Percentiles rank a stretch among this genome's conserved stretches.
Evolutionary conservation across 2,329 filamentous ascomycete species (phyloP).

Genomic region (Hymenoscyphus fructigenus): DNA sequence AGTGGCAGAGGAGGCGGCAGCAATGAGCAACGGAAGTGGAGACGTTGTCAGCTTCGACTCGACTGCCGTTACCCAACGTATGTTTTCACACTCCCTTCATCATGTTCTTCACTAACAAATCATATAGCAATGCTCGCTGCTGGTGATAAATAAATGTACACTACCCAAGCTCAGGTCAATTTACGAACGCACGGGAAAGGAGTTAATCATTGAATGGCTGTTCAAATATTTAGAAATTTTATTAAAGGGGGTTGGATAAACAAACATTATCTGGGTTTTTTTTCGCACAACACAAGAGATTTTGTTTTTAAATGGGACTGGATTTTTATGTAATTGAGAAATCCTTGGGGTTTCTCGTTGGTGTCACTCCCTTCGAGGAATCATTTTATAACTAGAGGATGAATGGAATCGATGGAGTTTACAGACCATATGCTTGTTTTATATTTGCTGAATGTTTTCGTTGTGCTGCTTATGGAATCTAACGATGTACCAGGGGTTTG

Average conservation of each 20-base stretch:
- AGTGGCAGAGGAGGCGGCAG: slow-evolving; percentile 22
- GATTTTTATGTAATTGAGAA: neutral
- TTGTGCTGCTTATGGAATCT: no score
- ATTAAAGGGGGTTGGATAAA: neutral
- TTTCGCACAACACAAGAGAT: neutral
- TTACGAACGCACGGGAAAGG: neutral
- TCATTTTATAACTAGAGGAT: slow-evolving; percentile 3
- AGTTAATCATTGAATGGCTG: neutral
- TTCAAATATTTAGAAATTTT: neutral
- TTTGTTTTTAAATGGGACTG: neutral
- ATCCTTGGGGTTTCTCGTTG: neutral
- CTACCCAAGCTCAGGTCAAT: neutral
- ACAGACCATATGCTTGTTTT: slow-evolving; percentile 8
- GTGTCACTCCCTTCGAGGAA: slow-evolving; percentile 1
- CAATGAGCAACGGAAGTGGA: slow-evolving; percentile 31
- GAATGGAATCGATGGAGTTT: slow-evolving; percentile 17
- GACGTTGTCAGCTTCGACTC: slow-evolving; percentile 30
- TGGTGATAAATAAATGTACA: neutral
- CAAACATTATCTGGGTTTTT: neutral
- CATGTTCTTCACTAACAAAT: neutral
- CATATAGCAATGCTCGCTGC: slow-evolving; percentile 4
- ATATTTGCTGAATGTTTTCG: no score
- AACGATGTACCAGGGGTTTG: no score
- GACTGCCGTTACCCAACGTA: slow-evolving; percentile 27
- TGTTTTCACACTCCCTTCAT: neutral